Evolutionary conservation across 2,329 filamentous ascomycete genomes (phyloP), one percentile per base, ranked within the genome.

Genomic region (Microdochium nivale): DNA sequence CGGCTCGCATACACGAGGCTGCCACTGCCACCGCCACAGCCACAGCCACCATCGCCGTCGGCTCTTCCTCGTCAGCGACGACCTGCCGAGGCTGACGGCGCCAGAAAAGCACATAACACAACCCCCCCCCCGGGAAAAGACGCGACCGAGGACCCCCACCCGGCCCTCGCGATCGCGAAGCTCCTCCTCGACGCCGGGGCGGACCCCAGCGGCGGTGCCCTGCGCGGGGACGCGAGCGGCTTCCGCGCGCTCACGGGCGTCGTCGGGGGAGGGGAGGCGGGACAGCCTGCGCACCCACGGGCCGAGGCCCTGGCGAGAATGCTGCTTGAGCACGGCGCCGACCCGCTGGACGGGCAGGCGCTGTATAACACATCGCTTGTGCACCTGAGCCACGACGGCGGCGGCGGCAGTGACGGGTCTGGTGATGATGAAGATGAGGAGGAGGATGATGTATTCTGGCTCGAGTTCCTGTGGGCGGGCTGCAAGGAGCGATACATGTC

Each of bases 161-260:
- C 33, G 33, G 33, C 33, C 11, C n/a, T 37, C 13, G 40, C 23
- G 0, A 56, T 59, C 19, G 57, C 66, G 16, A 52, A 52, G 19
- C 9, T 53, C 11, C 57, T 67, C 11, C 59, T 67, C 25, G 4
- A 27, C 3, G 56, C 51, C 9, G 54, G 52, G 2, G 57, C 60
- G 3, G 53, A 64, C 25, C 60, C 62, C 2, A 59, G 62, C 48
- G 46, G 40, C 5, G 40, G 40, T 19, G 14, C 40, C 8, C 40
- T 44, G 9, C 21, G 21, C 5, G 40, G 40, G 7, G 40, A 44
- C 19, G 21, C 21, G 19, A 23, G 8, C 14, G 19, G 19, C 9
- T 44, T 44, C 40, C 16, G 7, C 14, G 40, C 40, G 7, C 40
- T 44, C 16, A 44, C 40, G 40, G 40, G 40, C 13, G 40, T 24